phyloP scores from a whole-genome alignment of 2,329 filamentous ascomycete species.

The Pyrenophora tritici-repentis region DNA sequence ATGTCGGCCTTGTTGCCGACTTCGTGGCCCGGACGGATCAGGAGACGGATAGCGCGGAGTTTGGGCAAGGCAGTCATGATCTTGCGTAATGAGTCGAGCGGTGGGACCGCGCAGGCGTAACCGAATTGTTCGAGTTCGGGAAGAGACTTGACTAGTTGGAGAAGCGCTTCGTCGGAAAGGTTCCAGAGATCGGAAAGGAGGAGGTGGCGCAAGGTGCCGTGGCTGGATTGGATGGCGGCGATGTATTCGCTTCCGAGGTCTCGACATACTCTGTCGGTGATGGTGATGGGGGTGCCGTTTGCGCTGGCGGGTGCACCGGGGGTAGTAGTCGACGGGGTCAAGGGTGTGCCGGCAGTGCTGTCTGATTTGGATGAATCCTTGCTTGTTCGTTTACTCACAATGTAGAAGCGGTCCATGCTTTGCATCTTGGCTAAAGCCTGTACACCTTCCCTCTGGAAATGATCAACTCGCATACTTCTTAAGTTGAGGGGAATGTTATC shows the following conservation, averaged over 20 bases:
- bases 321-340: conserved; percentile 34
- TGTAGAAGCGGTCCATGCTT: conserved; percentile 58
- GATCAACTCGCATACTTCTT: conserved; percentile 57
- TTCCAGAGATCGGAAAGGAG: conserved; percentile 62
- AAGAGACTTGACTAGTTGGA: conserved; percentile 58
- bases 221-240: conserved; percentile 56
- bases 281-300: conserved; percentile 28
- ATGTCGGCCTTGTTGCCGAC: conserved; percentile 30
- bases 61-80: conserved; percentile 48
- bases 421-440: conserved; percentile 50
- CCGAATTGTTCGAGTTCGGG: conserved; percentile 65
- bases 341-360: conserved; percentile 36
- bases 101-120: conserved; percentile 61
- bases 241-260: conserved; percentile 55
- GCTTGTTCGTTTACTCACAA: conserved; percentile 51
- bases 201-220: conserved; percentile 60
- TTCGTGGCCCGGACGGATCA: conserved; percentile 38
- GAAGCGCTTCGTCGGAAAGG: conserved; percentile 55
- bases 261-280: conserved; percentile 34
- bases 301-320: conserved; percentile 25
- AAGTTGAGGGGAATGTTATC: conserved; percentile 47
- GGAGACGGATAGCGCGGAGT: conserved; percentile 49
- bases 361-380: conserved; percentile 28
- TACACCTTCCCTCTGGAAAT: conserved; percentile 52
- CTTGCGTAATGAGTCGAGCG: conserved; percentile 41